A percentile compares a stretch with the other conserved stretches of the same genome.
These are phyloP conservation scores for Penicillium sclerotigenum DNA, from an alignment of 2,329 filamentous ascomycete species.

Conservation along the genomic window DNA sequence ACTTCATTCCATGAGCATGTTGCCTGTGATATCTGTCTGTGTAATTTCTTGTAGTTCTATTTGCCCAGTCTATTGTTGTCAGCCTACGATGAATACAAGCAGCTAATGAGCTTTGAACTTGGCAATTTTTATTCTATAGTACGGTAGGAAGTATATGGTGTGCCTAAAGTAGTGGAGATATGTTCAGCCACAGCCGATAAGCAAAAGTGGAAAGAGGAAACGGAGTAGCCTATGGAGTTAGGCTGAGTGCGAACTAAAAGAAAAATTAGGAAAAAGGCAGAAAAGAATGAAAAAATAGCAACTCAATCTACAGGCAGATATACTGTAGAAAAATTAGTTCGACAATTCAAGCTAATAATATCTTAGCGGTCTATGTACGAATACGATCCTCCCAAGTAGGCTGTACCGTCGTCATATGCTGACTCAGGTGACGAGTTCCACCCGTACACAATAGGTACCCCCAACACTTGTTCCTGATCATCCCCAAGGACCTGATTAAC, in stretches of 20 bases:
- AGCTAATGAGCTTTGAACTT: not conserved
- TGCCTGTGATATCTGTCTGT: constrained; percentile 1
- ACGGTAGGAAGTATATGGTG: not conserved
- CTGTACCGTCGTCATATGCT: constrained; percentile 11
- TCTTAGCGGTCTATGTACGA: not conserved
- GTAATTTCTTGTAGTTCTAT: constrained; percentile 17
- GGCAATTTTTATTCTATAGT: not conserved
- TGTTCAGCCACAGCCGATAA: not conserved
- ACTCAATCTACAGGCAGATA: not conserved
- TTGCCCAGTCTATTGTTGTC: not conserved
- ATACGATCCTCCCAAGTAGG: not conserved
- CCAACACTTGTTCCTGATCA: not conserved
- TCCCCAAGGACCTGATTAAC: not conserved
- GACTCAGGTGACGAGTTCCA: constrained; percentile 9
- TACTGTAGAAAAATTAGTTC: not conserved
- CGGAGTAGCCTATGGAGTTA: constrained; percentile 1
- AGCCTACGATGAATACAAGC: not conserved
- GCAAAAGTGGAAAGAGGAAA: not conserved
- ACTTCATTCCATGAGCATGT: not conserved
- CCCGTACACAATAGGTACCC: constrained; percentile 3
- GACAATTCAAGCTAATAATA: not conserved
- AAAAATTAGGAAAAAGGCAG: not conserved
- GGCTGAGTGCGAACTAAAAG: not conserved
- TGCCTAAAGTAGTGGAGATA: not conserved
- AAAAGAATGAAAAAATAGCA: not conserved